Base-by-base conservation (phyloP, 257 asterid species). In the Leptodermis oblonga region DNA sequence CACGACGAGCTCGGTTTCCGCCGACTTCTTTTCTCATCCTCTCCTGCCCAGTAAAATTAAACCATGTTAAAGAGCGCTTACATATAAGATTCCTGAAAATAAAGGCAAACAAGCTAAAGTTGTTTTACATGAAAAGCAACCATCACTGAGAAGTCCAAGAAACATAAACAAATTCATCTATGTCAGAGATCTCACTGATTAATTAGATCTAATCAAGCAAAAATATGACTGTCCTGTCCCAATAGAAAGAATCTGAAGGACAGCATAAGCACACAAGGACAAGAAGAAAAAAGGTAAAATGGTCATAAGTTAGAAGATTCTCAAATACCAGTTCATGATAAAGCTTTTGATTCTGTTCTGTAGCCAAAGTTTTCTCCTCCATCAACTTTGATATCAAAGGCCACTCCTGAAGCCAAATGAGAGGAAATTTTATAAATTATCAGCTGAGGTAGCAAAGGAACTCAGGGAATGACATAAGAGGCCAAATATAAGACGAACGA, bases 271-370 rank as follows among this genome's bases (percentile, higher is more conserved):
- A 68, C 18, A 25, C 14, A 4, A 59, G 51, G 45, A 23, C 36
- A 63, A 39, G 66, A 26, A 11, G 20, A 22, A 22, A 13, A 17
- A 20, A 26, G 1, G 20, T 8, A 22, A 14, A 30, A 62, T 33
- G 9, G 66, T 74, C 61, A 46, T 15, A 9, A 25, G 2, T 53
- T 23, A n/a, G 62, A 61, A 58, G 68, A 54, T 53, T 51, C 48
- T 65, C 45, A n/a, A 77, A 22, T 87, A 91, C 97, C 97, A 91
- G 67, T 81, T 91, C 96, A 18, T 72, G 79, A 36, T 77, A 78
- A 59, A 87, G 89, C 82, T 82, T 83, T 78, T 82, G 80, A 72
- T 87, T 91, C 76, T 82, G 86, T 73, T 85, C 76, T 64, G 76
- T 52, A n/a, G 85, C 83, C 53, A 83, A 73, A 78, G 69, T 82